Evolutionary conservation across 1,139 yeast species (phyloP).

Genomic region (Suhomyces coccinellae): DNA sequence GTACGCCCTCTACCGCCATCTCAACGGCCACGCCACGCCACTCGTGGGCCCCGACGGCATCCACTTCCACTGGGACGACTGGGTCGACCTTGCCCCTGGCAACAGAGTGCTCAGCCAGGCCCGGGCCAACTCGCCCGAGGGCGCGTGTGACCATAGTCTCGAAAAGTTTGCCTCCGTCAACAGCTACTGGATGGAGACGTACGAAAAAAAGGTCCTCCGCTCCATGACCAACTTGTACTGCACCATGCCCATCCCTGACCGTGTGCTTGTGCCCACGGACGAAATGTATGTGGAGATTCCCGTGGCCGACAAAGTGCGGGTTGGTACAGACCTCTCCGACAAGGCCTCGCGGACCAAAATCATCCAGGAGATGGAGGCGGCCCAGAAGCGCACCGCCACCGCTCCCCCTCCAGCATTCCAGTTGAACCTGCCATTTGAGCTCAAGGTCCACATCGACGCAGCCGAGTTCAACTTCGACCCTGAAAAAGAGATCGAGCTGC

Average conservation of each 20-base stretch:
- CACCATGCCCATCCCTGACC: constrained; percentile 31
- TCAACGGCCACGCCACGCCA: constrained; percentile 13
- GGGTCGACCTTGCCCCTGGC: constrained; percentile 37
- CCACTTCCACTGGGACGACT: constrained; percentile 47
- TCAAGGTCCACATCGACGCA: constrained; percentile 19
- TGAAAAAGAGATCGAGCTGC: constrained; percentile 28
- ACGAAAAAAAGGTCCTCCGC: constrained; percentile 34
- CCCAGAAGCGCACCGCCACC: background rate
- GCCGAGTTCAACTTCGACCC: constrained; percentile 38
- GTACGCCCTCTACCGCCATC: constrained; percentile 20
- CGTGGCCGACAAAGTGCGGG: constrained; percentile 28
- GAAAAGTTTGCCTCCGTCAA: constrained; percentile 30
- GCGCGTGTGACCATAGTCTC: constrained; percentile 26
- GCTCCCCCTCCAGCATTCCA: constrained; percentile 11
- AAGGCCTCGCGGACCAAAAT: constrained; percentile 1
- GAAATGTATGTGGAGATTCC: constrained; percentile 31
- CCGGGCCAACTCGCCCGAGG: constrained; percentile 23
- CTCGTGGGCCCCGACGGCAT: constrained; percentile 25
- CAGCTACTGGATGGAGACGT: constrained; percentile 39
- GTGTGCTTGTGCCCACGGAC: constrained; percentile 30
- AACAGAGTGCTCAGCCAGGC: constrained; percentile 22
- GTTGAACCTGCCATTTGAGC: constrained; percentile 13
- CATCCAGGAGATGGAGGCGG: constrained; percentile 1
- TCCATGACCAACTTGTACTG: constrained; percentile 41
- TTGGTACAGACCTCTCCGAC: constrained; percentile 18